Evolutionary conservation across 805 yeast genomes (phyloP).

Genomic region (Myxozyma lipomycoides): DNA sequence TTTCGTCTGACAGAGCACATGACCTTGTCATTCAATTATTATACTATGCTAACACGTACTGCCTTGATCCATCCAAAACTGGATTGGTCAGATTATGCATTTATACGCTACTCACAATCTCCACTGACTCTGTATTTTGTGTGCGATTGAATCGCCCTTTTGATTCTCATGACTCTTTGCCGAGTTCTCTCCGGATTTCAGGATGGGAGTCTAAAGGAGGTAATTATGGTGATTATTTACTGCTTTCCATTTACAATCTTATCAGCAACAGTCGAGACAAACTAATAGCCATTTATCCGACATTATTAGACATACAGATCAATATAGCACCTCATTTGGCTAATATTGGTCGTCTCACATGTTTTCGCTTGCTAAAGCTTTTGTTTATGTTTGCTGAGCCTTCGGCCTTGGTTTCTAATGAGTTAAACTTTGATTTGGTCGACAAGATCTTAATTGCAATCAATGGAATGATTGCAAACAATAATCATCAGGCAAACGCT

Average conservation of each 20-base stretch:
- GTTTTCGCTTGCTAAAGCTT: constrained; percentile 33
- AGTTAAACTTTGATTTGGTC: constrained; percentile 28
- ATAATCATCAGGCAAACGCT: constrained; percentile 32
- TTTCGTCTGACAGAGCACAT: constrained; percentile 47
- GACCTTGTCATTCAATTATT: constrained; percentile 54
- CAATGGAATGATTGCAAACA: constrained; percentile 27
- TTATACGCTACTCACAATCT: constrained; percentile 34
- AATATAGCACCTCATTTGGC: constrained; percentile 35
- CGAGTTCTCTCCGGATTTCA: constrained; percentile 31
- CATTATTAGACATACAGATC: constrained; percentile 33
- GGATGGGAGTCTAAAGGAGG: constrained; percentile 28
- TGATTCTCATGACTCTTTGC: constrained; percentile 32
- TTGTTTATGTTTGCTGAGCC: constrained; percentile 29
- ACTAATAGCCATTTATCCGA: constrained; percentile 29
- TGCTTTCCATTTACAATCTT: constrained; percentile 26
- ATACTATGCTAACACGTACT: constrained; percentile 54
- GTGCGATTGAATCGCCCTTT: constrained; percentile 29
- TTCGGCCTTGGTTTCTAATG: constrained; percentile 28
- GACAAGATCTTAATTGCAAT: constrained; percentile 29
- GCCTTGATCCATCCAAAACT: constrained; percentile 33
- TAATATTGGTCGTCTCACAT: constrained; percentile 32
- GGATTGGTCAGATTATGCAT: constrained; percentile 36
- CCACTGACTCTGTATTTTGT: constrained; percentile 32
- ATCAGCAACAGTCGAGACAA: constrained; percentile 25
- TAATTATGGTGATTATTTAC: constrained; percentile 35